Evolutionary conservation across 139 green algal genomes (phyloP).

Genomic region (Chlorella vulgaris): DNA sequence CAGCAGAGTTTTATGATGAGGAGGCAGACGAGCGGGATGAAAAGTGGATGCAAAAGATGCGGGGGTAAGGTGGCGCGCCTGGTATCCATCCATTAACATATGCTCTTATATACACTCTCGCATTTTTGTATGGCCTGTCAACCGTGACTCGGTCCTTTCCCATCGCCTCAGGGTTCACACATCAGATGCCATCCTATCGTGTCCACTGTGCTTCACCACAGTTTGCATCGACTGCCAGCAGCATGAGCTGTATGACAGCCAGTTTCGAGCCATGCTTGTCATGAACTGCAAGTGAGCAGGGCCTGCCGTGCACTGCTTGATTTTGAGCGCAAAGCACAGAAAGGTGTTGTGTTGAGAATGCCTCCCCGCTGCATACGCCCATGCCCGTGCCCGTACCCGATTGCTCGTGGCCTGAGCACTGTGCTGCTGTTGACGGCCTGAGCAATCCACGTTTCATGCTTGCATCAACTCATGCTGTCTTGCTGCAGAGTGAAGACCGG

Average conservation of each 20-base stretch:
- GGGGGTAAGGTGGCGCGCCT: constrained; percentile 19
- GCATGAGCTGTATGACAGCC: constrained; percentile 54
- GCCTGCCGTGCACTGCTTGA: background rate
- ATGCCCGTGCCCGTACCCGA: too few species aligned
- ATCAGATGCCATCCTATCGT: constrained; percentile 74
- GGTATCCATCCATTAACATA: too few species aligned
- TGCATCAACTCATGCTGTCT: background rate
- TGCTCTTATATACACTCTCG: background rate
- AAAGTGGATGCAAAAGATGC: constrained; percentile 42
- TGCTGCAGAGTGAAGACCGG: constrained; percentile 11
- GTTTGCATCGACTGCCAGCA: constrained; percentile 79
- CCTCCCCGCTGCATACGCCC: background rate
- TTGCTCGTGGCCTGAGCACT: too few species aligned
- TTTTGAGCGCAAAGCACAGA: too few species aligned
- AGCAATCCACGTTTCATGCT: too few species aligned
- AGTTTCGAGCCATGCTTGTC: constrained; percentile 78
- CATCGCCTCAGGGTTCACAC: constrained; percentile 2
- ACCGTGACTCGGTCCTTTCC: too few species aligned
- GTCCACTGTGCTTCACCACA: constrained; percentile 75
- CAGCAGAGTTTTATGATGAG: constrained; percentile 60
- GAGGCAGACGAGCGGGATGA: constrained; percentile 57
- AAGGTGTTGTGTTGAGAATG: too few species aligned
- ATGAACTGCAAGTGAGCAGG: constrained; percentile 62
- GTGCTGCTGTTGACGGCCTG: too few species aligned
- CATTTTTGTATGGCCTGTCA: background rate